Base-by-base conservation (phyloP, 495 filamentous ascomycete species). In the Aspergillus indologenus region DNA sequence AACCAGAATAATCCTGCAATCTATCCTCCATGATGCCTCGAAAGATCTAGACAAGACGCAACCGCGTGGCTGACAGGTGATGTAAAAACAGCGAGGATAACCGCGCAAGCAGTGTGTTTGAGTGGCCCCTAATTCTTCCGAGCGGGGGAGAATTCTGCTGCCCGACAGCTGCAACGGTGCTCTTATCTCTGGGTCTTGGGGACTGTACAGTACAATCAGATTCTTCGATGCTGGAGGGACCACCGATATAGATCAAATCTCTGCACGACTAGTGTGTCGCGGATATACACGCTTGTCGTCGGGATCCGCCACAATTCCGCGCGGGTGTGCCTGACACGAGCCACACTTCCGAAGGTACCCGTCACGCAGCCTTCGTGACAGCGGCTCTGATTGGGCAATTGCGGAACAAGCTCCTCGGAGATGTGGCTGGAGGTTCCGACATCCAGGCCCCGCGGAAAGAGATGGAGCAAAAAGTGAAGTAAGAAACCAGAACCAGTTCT, bases 271-370 rank as follows among this genome's bases (percentile, higher is more conserved):
- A n/a, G 29, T 15, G 21, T n/a, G 19, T 58, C 11, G 3, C 57
- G 57, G 50, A 21, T 59, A 20, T 11, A 0, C 6, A 15, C 57
- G 57, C 50, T 11, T 56, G 42, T 0, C 22, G 2, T 26, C 53
- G 53, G 53, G 21, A 15, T n/a, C 34, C 44, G 45, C 46, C 55
- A 58, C 57, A 40, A 19, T 17, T 14, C 48, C 48, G 48, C 24
- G 24, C 23, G 11, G 12, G n/a, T 21, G 19, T 48, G 19, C 29
- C 55, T 43, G 45, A 23, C 43, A 40, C 50, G 21, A 14, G 57
- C 57, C 57, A 59, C 57, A 59, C 21, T 29, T 40, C 57, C 57
- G 57, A 45, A 4, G 2, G 7, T 59, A 47, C 44, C 57, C 57
- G 57, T 15, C 14, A 4, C 6, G 19, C n/a, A n/a, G n/a, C n/a